Evolutionary conservation across 192 early-diverging fungal species (phyloP), one percentile per base, ranked within the genome.

Genomic region (Podila clonocystis): DNA sequence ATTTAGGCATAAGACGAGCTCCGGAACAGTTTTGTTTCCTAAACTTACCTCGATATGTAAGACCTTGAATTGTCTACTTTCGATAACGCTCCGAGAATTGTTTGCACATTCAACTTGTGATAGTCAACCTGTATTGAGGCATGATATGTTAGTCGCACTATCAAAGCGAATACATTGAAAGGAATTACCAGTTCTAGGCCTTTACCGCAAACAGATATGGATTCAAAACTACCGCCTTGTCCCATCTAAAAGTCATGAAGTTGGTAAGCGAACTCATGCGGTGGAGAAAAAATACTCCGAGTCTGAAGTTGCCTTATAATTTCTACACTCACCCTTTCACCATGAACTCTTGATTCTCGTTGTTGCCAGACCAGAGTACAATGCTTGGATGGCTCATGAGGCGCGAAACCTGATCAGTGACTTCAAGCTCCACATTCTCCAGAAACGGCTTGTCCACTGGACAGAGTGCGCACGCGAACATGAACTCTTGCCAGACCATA

Each of bases 401-500:
- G 26, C 89, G 74, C 5, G 62, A 65, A 29, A 89, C 84, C 29
- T 84, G 74, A 26, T 82, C 52, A 4, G 66, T 57, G 4, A 82
- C 84, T 50, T 90, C 89, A 0, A 59, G 19, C 29, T 78, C 69
- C 50, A 90, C 87, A 65, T 76, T 74, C 5, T 70, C 66, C 11
- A 87, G 52, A 48, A 90, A 90, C 15, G 22, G 38, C 20, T 60
- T 17, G 55, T 90, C 59, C 9, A 85, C 83, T 9, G 89, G 89
- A 57, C 88, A 88, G 1, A 79, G 63, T 9, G 84, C 87, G 33
- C 88, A 89, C 0, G 88, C 88, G 67, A 91, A 91, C 82, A 91
- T 90, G 69, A 91, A 89, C n/a, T 91, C 90, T 31, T 87, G 85
- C 89, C 89, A 91, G 8, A 91, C 86, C 62, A 91, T 76, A 17